Base-by-base conservation (phyloP, 257 asterid species). In the Solanum stenotomum region DNA sequence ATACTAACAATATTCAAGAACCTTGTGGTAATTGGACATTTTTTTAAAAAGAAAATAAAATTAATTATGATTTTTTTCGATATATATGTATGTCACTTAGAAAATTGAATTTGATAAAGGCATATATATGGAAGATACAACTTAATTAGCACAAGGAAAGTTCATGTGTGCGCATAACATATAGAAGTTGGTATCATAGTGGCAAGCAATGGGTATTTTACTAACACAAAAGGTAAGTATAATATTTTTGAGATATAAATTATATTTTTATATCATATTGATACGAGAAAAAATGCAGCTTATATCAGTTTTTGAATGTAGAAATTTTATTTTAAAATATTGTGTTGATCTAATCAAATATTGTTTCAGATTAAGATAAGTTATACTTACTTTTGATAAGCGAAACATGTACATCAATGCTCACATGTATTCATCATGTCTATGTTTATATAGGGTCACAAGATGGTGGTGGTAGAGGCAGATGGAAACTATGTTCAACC, bases 401-500 rank as follows among this genome's bases (percentile, higher is more conserved):
- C 0, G 9, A 68, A 65, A 70, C 22, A 6, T 29, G 10, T 29
- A 7, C 5, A 10, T 23, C 14, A 61, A 52, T 15, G 13, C 18
- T 76, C 56, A 59, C 40, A 16, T 63, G 44, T 49, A 49, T 82
- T 27, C 31, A 75, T 31, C 52, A 75, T 31, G 29, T 77, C 20
- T 81, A 27, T 25, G 0, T 78, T 27, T 71, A 22, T 81, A 18
- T 76, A 96, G 99, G 87, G 92, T 83, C 99, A 96, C 92, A 95
- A 93, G 90, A 89, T 96, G 91, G 82, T 79, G 86, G 93, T 96
- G 70, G 99, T 94, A 8, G 99, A 94, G 92, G 98, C 98, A 15
- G 99, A 94, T 83, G 99, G 99, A 85, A 95, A 96, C 89, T 94
- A 95, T 34, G 90, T 94, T 5, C 83, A 90, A 61, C 99, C 98